These are phyloP conservation scores for Pseudocercospora ulei DNA, from an alignment of 2,329 filamentous ascomycete species.

Conservation along the genomic window DNA sequence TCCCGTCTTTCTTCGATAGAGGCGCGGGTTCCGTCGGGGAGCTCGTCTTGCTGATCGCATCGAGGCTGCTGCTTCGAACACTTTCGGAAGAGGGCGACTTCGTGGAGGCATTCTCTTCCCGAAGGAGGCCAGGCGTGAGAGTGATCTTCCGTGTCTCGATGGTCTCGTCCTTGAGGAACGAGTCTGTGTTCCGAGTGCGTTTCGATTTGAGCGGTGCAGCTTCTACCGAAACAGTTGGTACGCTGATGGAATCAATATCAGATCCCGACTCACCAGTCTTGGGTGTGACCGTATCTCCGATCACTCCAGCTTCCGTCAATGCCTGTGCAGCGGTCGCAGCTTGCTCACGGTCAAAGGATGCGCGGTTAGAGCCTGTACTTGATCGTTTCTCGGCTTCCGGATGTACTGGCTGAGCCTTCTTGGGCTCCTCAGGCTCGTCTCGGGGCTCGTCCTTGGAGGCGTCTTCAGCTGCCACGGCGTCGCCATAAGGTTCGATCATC, in stretches of 20 bases:
- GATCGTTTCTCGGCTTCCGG: constrained; percentile 21
- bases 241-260: constrained; percentile 18
- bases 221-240: constrained; percentile 27
- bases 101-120: constrained; percentile 55
- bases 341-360: constrained; percentile 31
- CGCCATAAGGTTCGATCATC: constrained; percentile 26
- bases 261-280: constrained; percentile 26
- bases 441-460: constrained; percentile 19
- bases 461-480: constrained; percentile 20
- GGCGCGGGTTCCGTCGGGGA: constrained; percentile 50
- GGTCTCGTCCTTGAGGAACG: constrained; percentile 93
- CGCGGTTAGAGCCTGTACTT: constrained; percentile 27
- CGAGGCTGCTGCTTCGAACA: constrained; percentile 55
- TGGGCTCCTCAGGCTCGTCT: constrained; percentile 21
- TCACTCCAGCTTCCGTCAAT: constrained; percentile 21
- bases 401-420: constrained; percentile 22
- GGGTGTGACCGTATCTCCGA: constrained; percentile 29
- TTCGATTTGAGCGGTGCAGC: constrained; percentile 51
- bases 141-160: constrained; percentile 96
- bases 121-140: constrained; percentile 79
- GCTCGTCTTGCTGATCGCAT: constrained; percentile 62
- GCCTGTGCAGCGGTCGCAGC: constrained; percentile 26
- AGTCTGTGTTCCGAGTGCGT: constrained; percentile 86
- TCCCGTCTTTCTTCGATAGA: constrained; percentile 63
- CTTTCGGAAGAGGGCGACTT: constrained; percentile 32